Base-by-base conservation (phyloP, 768 basidiomycete genomes). In the Kockovaella imperatae region DNA sequence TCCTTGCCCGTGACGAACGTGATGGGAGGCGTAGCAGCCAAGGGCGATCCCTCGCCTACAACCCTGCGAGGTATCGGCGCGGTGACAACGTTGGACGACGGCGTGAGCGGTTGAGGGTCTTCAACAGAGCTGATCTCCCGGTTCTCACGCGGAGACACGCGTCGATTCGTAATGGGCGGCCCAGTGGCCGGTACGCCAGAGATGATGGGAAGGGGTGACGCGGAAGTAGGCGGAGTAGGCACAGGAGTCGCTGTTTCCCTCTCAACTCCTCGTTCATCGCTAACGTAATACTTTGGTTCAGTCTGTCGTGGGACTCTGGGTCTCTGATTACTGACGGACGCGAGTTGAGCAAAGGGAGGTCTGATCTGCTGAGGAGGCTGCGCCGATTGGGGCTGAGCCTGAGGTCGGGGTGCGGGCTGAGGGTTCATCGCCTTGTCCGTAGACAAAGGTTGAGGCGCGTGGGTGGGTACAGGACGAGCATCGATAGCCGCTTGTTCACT, bases 11-110 rank as follows among this genome's bases (percentile, higher is more conserved):
- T 57, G 13, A 40, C 42, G 53, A 55, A 53, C 4, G 60, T 61
- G 46, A 69, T 56, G 0, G 64, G 62, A 1, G 64, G 60, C 4
- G 62, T 62, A 17, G 64, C 57, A 15, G 60, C 65, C 21, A 63
- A 35, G 2, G 65, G 62, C 11, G 61, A 63, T 1, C 64, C 64
- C 35, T 62, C 61, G 44, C 59, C 50, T 10, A 55, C 47, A 10
- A 24, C 47, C 42, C 30, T 48, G 40, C 15, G 38, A 52, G 47
- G 67, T 62, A 48, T 47, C 60, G 66, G 5, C 56, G 50, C 23
- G 38, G 32, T 6, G 1, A 50, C 47, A 28, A 49, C 46, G 31
- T 35, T 24, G 44, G 18, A 59, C 14, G 71, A 60, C 23, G 7
- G 73, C 61, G 58, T 60, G 11, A 56, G 17, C 10, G 72, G 68